Evolutionary conservation across 257 asterid genomes (phyloP), one percentile per base, ranked within the genome.

Genomic region (Solanum microdontum): DNA sequence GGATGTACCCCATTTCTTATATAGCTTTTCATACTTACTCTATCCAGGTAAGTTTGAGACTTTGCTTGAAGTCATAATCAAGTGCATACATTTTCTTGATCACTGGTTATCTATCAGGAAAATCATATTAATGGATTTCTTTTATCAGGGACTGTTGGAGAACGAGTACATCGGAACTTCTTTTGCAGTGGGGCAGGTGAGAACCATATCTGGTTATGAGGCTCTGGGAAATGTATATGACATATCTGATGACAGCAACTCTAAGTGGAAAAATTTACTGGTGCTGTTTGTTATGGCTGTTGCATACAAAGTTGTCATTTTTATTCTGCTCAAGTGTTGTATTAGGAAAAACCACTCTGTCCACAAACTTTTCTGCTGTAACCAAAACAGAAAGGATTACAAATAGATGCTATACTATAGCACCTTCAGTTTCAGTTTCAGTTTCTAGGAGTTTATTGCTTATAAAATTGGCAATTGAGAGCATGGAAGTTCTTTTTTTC

Each of bases 1-100:
- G 99, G 99, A 90, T 91, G 94, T 97, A 97, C 91, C 99, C 99
- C 30, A 43, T 95, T 36, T 96, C 99, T 4, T 96, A 96, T 90
- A 30, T 97, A 34, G 90, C 99, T 5, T 97, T 96, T 93, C 98
- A 97, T 82, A 94, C 99, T 69, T 97, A 94, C 87, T 93, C 99
- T 39, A 91, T 97, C 88, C 98, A 97, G 97, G 99, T 92, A 94
- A 90, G 96, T 89, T 79, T 64, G 28, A 4, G 60, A 84, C 45
- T 23, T 55, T 55, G 37, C 24, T 77, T 40, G 23, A 77, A 77
- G 28, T 77, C 84, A 39, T 13, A 68, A 28, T 77, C 0, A 13
- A 26, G 9, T 39, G 12, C 11, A 3, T 43, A 11, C 13, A 26
- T 45, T 4, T 80, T 43, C 68, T 26, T 45, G 39, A 43, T 45